phyloP scores from a whole-genome alignment of 164 flowering plant genomes.

The Macadamia integrifolia region DNA sequence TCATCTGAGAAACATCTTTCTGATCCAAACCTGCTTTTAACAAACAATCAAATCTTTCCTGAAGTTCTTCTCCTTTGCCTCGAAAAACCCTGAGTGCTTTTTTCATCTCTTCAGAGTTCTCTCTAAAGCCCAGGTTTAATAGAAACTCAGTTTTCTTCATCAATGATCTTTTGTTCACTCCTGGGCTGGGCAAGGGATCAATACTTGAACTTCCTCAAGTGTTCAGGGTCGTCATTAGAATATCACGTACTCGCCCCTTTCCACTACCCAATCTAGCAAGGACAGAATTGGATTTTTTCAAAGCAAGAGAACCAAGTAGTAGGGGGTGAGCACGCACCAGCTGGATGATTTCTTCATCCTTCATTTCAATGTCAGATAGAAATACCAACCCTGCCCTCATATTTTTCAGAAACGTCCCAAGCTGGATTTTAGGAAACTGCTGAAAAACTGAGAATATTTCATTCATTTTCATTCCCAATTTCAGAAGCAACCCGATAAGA shows the following conservation, averaged over 20 bases:
- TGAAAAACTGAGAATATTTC: conserved; percentile 34
- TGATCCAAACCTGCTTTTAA: conserved; percentile 51
- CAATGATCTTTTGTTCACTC: conserved; percentile 17
- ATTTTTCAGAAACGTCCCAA: conserved; percentile 37
- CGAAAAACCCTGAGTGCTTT: conserved; percentile 46
- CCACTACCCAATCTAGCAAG: conserved; percentile 33
- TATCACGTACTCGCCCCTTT: conserved; percentile 34
- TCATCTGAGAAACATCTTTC: conserved; percentile 41
- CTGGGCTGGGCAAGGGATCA: conserved; percentile 23
- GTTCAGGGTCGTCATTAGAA: conserved; percentile 49
- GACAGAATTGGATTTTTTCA: conserved; percentile 39
- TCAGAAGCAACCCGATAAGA: conserved; percentile 38
- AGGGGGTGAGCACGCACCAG: conserved; percentile 32
- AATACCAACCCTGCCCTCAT: conserved; percentile 35
- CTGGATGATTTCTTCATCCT: conserved; percentile 31
- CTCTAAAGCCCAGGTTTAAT: conserved; percentile 44
- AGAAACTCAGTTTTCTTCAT: conserved; percentile 46
- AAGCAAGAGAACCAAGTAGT: conserved; percentile 39
- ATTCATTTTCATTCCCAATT: conserved; percentile 34
- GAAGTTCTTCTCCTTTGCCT: conserved; percentile 57
- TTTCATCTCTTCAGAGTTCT: conserved; percentile 44
- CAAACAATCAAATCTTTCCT: conserved; percentile 61
- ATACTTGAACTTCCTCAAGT: conserved; percentile 39
- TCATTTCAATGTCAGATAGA: conserved; percentile 48
- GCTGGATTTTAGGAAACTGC: conserved; percentile 36